These are phyloP conservation scores for Candida boleticola DNA, from an alignment of 805 yeast genomes.

Conservation along the genomic window DNA sequence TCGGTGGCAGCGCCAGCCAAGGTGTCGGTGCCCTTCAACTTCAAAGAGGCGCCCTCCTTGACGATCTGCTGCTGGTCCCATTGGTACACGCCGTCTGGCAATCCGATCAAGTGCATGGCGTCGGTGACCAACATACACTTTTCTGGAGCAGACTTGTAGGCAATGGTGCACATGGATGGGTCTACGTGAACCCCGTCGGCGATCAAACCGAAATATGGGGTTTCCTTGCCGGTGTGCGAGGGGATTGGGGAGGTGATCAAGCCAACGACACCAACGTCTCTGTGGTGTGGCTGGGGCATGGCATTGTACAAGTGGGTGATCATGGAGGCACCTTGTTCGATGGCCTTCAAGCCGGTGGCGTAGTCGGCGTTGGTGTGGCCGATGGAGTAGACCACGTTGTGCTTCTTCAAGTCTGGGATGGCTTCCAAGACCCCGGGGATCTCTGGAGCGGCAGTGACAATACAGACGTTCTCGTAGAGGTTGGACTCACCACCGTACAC, in stretches of 20 bases:
- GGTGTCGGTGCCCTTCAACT: constrained; percentile 52
- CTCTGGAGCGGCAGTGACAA: constrained; percentile 54
- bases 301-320: constrained; percentile 61
- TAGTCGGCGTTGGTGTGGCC: constrained; percentile 48
- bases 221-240: constrained; percentile 11
- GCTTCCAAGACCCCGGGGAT: constrained; percentile 43
- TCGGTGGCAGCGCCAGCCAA: constrained; percentile 64
- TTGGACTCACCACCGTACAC: constrained; percentile 38
- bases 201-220: constrained; percentile 53
- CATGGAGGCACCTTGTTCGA: constrained; percentile 55
- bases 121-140: constrained; percentile 57
- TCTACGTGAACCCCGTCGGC: constrained; percentile 62
- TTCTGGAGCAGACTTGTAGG: constrained; percentile 51
- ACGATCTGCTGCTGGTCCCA: constrained; percentile 50
- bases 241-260: constrained; percentile 32
- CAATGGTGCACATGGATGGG: constrained; percentile 49
- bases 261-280: constrained; percentile 58
- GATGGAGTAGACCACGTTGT: constrained; percentile 40
- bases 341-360: constrained; percentile 40
- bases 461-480: constrained; percentile 33
- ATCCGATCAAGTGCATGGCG: constrained; percentile 57
- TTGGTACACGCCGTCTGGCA: constrained; percentile 53
- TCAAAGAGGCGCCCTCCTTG: constrained; percentile 46
- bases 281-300: constrained; percentile 60
- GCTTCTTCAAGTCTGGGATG: constrained; percentile 33